Percentiles rank a stretch among this genome's conserved stretches.
Conservation (phyloP, 2,329 filamentous ascomycete species). For the Botrytis fabae region DNA sequence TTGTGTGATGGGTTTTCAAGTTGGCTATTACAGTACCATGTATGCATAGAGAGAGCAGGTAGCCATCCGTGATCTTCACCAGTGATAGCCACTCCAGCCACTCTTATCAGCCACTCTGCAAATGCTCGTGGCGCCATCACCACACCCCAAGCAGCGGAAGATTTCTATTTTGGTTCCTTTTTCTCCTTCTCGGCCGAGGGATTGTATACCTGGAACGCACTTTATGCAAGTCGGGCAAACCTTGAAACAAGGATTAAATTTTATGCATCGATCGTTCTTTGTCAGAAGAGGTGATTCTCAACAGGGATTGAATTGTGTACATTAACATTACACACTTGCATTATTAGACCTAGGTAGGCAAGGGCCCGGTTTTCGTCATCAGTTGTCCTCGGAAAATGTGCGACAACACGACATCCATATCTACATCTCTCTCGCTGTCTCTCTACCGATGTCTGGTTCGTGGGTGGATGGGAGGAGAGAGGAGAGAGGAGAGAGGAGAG, state of each 20-base stretch:
- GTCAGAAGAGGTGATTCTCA: background rate
- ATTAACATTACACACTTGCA: constrained; percentile 15
- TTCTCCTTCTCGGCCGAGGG: background rate
- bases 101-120: background rate
- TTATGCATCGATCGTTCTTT: background rate
- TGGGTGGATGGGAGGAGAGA: background rate
- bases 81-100: background rate
- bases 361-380: constrained; percentile 8
- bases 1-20: no score
- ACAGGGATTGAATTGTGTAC: constrained; percentile 16
- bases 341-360: background rate
- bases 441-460: background rate
- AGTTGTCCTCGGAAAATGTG: background rate
- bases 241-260: background rate
- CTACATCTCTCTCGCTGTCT: background rate
- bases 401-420: background rate
- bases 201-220: background rate
- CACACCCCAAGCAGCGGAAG: background rate
- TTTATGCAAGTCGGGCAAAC: background rate
- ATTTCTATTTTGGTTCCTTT: background rate
- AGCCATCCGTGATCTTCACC: no score
- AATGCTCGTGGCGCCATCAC: background rate
- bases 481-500: background rate
- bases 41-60: no score
- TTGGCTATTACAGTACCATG: no score